Evolutionary conservation across 306 rosid species (phyloP), one percentile per base, ranked within the genome.

Genomic region (Prunus armeniaca): DNA sequence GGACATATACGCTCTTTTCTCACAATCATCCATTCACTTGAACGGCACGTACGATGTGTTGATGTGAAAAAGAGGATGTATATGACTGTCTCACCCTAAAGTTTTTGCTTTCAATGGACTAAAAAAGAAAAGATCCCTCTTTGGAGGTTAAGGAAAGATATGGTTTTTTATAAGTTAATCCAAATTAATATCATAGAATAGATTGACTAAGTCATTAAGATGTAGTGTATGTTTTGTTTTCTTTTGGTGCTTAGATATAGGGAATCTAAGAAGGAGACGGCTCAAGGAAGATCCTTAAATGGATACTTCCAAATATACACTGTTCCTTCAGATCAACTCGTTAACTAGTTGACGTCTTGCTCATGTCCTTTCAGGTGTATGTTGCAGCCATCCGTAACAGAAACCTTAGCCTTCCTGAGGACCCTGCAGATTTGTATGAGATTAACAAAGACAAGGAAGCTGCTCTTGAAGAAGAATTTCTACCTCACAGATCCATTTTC

Each of bases 301-400:
- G 41, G 12, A 5, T 69, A 17, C 28, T 51, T 69, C 47, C 62
- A 69, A 51, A 27, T 4, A 10, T 13, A 34, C 47, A 22, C 14
- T 34, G 66, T 56, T 72, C 15, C 54, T 72, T 22, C 43, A 72
- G 43, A 57, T 18, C 43, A n/a, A 27, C 52, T 64, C 69, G 69
- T 49, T 50, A 9, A 43, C 51, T 63, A 41, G 56, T 66, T 72
- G n/a, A 55, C 55, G 60, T 60, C 20, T 28, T 62, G 13, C 27
- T 65, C 62, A 14, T 71, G 62, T 47, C 41, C 24, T 65, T 86
- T 15, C 70, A 95, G 98, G 98, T 95, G 49, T 92, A 86, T 9
- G 91, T 89, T 32, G 97, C 96, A 30, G 97, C 98, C 67, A 71
- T 89, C 65, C 92, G 89, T 38, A 92, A 95, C 69, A 86, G 89